Base-by-base conservation (phyloP, 352 stramenopile genomes). In the Phytophthora colocasiae region DNA sequence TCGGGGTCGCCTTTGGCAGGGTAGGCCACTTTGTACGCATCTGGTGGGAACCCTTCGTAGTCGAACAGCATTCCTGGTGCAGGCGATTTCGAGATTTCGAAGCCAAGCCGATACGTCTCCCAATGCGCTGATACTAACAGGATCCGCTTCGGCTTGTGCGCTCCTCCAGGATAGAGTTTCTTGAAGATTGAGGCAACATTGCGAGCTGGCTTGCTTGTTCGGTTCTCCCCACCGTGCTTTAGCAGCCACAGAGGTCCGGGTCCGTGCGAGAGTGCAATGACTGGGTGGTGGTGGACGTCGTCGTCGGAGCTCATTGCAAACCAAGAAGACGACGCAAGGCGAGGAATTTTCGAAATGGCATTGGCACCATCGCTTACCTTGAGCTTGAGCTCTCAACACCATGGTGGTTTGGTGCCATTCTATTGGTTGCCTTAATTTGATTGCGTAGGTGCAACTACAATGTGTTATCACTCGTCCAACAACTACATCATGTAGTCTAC, bases 91-190 rank as follows among this genome's bases (percentile, higher is more conserved):
- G 78, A 88, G 63, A 88, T 86, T 46, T 87, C 73, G 40, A 84
- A 79, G n/a, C 72, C 75, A 6, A 76, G 51, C 11, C 71, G 58
- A 49, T 83, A 80, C 4, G 70, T 75, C 63, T 97, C 86, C 83
- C 87, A 97, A 66, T 98, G 91, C 36, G 87, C 92, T 7, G 82
- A 91, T 48, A 97, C 68, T n/a, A 97, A 59, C 9, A 98, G 58
- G 64, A 97, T 91, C 15, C 74, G 77, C 74, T 80, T 89, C 49
- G 71, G 73, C 27, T 73, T 67, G 50, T 65, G 47, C 1, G 50
- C 75, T 58, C 54, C 62, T 22, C 67, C 73, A 36, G 69, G 58
- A 32, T 87, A 85, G 17, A 88, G 44, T 26, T 83, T 69, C 44
- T 80, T 83, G 68, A 87, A 81, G 49, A 83, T 79, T 4, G 66